These are phyloP conservation scores for Catunica adiposa DNA, from an alignment of 2,329 filamentous ascomycete genomes.

Conservation along the genomic window DNA sequence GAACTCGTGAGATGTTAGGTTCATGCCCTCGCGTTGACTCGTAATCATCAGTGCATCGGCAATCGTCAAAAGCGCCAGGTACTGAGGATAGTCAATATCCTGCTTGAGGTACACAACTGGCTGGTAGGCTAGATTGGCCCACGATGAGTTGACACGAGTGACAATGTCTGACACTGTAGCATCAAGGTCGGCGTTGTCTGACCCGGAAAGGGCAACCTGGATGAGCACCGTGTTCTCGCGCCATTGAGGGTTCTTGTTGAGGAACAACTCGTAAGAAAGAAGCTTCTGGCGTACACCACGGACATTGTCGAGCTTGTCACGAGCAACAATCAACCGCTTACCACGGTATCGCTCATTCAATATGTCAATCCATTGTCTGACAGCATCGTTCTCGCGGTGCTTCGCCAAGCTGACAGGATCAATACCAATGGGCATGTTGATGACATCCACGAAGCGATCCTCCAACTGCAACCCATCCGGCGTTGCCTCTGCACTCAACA, in stretches of 20 bases:
- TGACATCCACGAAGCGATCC: constrained; percentile 81
- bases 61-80: constrained; percentile 76
- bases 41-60: constrained; percentile 91
- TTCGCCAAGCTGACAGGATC: constrained; percentile 60
- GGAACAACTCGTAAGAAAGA: constrained; percentile 77
- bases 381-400: constrained; percentile 55
- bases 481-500: constrained; percentile 79
- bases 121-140: constrained; percentile 81
- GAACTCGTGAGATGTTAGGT: constrained; percentile 86
- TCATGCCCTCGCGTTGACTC: constrained; percentile 93
- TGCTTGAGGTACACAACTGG: constrained; percentile 89
- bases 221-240: constrained; percentile 76
- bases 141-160: constrained; percentile 79
- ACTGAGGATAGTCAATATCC: constrained; percentile 83
- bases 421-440: constrained; percentile 75
- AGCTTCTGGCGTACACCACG: constrained; percentile 88
- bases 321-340: constrained; percentile 80
- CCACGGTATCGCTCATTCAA: constrained; percentile 72
- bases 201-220: constrained; percentile 82
- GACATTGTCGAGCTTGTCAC: constrained; percentile 87
- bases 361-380: constrained; percentile 60
- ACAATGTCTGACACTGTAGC: constrained; percentile 86
- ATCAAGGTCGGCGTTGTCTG: constrained; percentile 74
- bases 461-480: constrained; percentile 79
- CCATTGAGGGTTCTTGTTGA: constrained; percentile 88